phyloP scores from a whole-genome alignment of 192 early-diverging fungal genomes.

The Linnemannia exigua region DNA sequence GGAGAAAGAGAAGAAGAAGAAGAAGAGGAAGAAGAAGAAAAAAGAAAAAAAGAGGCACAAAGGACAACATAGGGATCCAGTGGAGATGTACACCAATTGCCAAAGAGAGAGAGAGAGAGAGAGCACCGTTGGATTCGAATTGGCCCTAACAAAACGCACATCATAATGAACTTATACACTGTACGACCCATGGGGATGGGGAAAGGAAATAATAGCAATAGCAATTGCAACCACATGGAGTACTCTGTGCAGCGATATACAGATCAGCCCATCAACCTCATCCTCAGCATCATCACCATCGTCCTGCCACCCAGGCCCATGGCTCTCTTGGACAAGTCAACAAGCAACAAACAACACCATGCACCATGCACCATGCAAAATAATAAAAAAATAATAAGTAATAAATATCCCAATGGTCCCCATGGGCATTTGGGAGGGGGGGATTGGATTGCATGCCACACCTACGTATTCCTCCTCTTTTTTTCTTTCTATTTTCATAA shows the following conservation, averaged over 20 bases:
- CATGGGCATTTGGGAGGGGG: background rate
- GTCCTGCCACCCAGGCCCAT: too few relatives aligned
- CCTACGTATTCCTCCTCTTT: background rate
- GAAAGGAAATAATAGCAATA: too few relatives aligned
- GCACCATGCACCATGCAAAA: background rate
- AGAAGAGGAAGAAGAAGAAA: background rate
- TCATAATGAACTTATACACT: too few relatives aligned
- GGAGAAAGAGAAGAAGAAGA: background rate
- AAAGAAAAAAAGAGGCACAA: background rate
- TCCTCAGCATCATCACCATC: too few relatives aligned
- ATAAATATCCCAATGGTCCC: background rate
- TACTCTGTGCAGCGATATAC: too few relatives aligned
- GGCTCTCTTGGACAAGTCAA: too few relatives aligned
- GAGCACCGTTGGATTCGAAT: constrained; percentile 1
- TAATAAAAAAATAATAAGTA: background rate
- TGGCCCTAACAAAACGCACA: background rate
- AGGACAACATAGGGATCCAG: background rate
- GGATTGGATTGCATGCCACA: background rate
- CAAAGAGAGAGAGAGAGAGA: too few relatives aligned
- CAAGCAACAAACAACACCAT: background rate
- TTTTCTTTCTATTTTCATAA: background rate
- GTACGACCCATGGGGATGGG: background rate
- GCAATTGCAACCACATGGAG: too few relatives aligned
- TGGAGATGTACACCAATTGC: background rate
- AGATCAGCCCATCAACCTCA: too few relatives aligned